phyloP scores from a whole-genome alignment of 371 early-diverging fungal species.

The Actinomortierella ambigua region DNA sequence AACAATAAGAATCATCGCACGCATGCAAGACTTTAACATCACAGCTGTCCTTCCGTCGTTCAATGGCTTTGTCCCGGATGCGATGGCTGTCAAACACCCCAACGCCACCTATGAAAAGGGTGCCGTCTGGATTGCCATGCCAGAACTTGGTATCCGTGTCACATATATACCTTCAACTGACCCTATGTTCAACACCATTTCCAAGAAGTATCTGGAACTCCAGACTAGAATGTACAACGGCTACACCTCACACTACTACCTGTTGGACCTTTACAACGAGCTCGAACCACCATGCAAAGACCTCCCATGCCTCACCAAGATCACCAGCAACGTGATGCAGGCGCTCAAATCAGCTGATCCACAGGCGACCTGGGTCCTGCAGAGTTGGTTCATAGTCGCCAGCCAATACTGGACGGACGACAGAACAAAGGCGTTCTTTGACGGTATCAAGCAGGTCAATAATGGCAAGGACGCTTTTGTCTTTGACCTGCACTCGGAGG shows the following conservation, averaged over 20 bases:
- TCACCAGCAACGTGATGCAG: slow-evolving; percentile 27
- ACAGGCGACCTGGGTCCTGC: slow-evolving; percentile 38
- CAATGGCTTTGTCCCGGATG: slow-evolving; percentile 35
- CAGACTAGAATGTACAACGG: slow-evolving; percentile 16
- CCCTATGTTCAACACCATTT: slow-evolving; percentile 20
- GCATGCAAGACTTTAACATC: slow-evolving; percentile 37
- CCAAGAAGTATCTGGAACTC: slow-evolving; percentile 19
- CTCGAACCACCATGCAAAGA: slow-evolving; percentile 18
- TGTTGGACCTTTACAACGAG: slow-evolving; percentile 40
- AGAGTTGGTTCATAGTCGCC: slow-evolving; percentile 34
- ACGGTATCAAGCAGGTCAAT: slow-evolving; percentile 31
- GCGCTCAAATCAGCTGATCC: slow-evolving; percentile 40
- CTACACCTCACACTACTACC: slow-evolving; percentile 17
- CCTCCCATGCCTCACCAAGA: slow-evolving; percentile 11
- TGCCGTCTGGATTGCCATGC: slow-evolving; percentile 16
- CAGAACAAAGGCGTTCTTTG: slow-evolving; percentile 37
- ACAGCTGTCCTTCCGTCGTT: slow-evolving; percentile 36
- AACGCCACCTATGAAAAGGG: slow-evolving; percentile 13
- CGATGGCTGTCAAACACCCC: slow-evolving; percentile 11
- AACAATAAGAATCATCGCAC: slow-evolving; percentile 29
- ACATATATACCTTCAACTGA: slow-evolving; percentile 24
- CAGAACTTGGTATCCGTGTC: slow-evolving; percentile 9
- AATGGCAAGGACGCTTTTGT: slow-evolving; percentile 35
- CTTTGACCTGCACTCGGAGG: slow-evolving; percentile 40
- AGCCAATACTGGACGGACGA: slow-evolving; percentile 12